Conservation (phyloP, 2,329 filamentous ascomycete species). For the Aspergillus thermomutatus region DNA sequence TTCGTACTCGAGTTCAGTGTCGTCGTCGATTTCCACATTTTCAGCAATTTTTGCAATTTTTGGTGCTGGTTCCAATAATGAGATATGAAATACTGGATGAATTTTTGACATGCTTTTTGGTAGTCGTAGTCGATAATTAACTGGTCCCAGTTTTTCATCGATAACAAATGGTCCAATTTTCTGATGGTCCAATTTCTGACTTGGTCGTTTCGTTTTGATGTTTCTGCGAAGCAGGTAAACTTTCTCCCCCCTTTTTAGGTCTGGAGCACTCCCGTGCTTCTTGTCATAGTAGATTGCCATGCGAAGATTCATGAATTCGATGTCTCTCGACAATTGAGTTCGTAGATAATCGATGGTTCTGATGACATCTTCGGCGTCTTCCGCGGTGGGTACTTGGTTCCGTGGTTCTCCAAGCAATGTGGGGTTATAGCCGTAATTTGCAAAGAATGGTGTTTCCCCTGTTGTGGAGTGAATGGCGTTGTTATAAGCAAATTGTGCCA, state of each 20-base stretch:
- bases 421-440: background rate
- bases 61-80: background rate
- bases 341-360: background rate
- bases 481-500: background rate
- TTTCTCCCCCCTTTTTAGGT: background rate
- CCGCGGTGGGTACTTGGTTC: background rate
- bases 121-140: background rate
- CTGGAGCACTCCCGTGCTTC: background rate
- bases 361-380: background rate
- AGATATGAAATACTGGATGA: slow-evolving; percentile 2
- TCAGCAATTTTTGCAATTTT: background rate
- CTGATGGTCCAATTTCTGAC: slow-evolving; percentile 1
- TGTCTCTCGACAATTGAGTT: background rate
- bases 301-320: background rate
- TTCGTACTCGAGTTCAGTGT: background rate
- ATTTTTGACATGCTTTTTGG: background rate
- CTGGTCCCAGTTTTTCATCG: background rate
- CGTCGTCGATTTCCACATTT: background rate
- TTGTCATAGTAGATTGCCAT: background rate
- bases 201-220: slow-evolving; percentile 3
- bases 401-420: background rate
- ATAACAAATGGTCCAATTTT: slow-evolving; percentile 1
- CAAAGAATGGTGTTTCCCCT: background rate
- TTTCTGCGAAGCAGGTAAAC: slow-evolving; percentile 1
- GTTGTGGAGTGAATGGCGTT: background rate